phyloP scores from a whole-genome alignment of 1,284 basidiomycete genomes.

The Papiliotrema flavescens region DNA sequence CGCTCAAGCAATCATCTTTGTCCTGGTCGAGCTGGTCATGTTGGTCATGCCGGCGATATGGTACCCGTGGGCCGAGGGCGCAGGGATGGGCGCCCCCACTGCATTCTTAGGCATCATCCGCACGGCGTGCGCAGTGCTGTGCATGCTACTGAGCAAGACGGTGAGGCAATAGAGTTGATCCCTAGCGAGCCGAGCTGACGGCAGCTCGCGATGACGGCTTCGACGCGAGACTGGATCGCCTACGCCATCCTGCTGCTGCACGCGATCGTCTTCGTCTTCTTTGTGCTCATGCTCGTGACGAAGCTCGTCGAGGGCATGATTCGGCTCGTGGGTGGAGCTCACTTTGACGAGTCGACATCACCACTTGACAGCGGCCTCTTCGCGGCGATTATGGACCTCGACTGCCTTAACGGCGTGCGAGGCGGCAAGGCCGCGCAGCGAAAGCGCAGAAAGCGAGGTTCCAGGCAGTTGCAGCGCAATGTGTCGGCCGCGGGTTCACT shows the following conservation, averaged over 20 bases:
- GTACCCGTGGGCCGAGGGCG: conserved; percentile 94
- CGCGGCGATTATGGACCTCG: conserved; percentile 58
- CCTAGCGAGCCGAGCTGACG: conserved; percentile 4
- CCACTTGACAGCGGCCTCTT: conserved; percentile 76
- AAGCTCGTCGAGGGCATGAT: conserved; percentile 80
- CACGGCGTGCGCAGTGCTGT: conserved; percentile 80
- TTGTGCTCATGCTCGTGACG: conserved; percentile 72
- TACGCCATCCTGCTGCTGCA: conserved; percentile 87
- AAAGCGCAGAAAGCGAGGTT: conserved; percentile 45
- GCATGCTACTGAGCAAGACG: conserved; percentile 80
- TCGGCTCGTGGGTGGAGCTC: conserved; percentile 71
- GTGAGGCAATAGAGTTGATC: conserved; percentile 55
- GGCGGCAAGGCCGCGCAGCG: conserved; percentile 64
- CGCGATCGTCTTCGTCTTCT: conserved; percentile 75
- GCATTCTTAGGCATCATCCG: conserved; percentile 86
- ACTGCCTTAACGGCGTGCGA: conserved; percentile 61
- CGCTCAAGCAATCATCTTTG: conserved; percentile 82
- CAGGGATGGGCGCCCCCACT: conserved; percentile 90
- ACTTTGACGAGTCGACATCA: conserved; percentile 79
- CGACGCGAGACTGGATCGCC: conserved; percentile 83
- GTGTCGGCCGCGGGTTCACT: conserved; percentile 41
- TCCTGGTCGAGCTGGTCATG: conserved; percentile 75
- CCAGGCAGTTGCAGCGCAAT: conserved; percentile 40
- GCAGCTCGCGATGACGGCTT: conserved; percentile 72
- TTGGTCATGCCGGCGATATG: conserved; percentile 84